Base-by-base conservation (phyloP, 2,329 filamentous ascomycete species). In the Lasiodiplodia citricola region DNA sequence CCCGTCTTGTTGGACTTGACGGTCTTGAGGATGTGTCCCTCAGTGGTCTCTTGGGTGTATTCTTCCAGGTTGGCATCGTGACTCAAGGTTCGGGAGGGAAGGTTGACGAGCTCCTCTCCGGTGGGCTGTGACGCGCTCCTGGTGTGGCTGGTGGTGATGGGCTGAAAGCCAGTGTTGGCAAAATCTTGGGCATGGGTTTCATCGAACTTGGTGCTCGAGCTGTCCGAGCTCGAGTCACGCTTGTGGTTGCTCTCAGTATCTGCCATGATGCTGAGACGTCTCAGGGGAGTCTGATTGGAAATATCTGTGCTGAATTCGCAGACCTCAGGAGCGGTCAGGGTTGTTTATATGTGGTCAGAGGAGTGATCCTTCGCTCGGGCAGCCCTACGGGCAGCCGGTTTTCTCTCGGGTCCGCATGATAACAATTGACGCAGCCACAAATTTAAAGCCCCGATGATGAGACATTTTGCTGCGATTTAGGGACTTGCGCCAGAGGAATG, bases 61-160 rank as follows among this genome's bases (percentile, higher is more conserved):
- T 93, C 91, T 41, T 86, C 84, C 67, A 93, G 81, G 50, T 72
- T 70, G 63, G 79, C 79, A 75, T 91, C 79, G 66, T 84, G 82
- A 70, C 82, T 88, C 35, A 93, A 82, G 18, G 88, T 90, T 71
- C 90, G 87, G 74, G 88, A 88, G 2, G 91, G 91, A 0, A 93
- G 84, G 73, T 91, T 84, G 71, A 84, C 75, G 16, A 85, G 80
- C 66, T 86, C 84, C 62, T 74, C 77, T n/a, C 74, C 74, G 44
- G 74, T 64, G 25, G 60, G 60, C 5, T 31, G 47, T 56, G 52
- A 62, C 41, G 51, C n/a, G 21, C 8, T 47, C n/a, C 38, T 50
- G 28, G 60, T 58, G 58, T 57, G 67, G 14, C 56, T 57, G 54
- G 16, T 31, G 18, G 28, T 28, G 31, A 69, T 69, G 44, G 68